Conservation (phyloP, 2,329 filamentous ascomycete species). For the Aspergillus floridensis region DNA sequence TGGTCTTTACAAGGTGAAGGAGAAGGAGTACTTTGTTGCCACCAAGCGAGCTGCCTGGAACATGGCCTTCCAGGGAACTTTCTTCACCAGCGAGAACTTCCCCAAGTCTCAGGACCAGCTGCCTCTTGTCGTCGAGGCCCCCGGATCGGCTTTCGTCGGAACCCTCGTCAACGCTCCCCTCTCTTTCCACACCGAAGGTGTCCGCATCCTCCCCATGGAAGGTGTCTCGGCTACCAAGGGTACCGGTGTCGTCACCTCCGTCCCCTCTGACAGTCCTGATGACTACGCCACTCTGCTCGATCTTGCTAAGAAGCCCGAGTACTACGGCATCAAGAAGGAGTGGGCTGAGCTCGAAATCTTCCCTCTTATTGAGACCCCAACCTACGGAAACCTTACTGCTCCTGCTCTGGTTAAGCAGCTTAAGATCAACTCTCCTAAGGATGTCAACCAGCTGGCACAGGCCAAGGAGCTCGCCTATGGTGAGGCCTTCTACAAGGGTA, state of each 20-base stretch:
- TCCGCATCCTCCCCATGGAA: slow-evolving; percentile 93
- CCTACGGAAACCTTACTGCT: slow-evolving; percentile 81
- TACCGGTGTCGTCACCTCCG: slow-evolving; percentile 92
- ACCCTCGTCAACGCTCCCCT: slow-evolving; percentile 88
- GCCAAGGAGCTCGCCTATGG: slow-evolving; percentile 97
- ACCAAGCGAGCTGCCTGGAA: slow-evolving; percentile 84
- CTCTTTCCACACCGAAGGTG: slow-evolving; percentile 76
- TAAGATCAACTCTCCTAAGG: slow-evolving; percentile 96
- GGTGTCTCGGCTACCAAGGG: slow-evolving; percentile 89
- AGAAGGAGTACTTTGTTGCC: slow-evolving; percentile 78
- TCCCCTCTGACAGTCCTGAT: slow-evolving; percentile 93
- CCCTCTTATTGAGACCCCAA: slow-evolving; percentile 85
- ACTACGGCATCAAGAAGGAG: slow-evolving; percentile 93
- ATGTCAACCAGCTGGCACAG: slow-evolving; percentile 82
- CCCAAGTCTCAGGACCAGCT: slow-evolving; percentile 65
- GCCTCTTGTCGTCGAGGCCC: slow-evolving; percentile 70
- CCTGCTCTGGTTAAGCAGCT: slow-evolving; percentile 82
- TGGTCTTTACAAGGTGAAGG: slow-evolving; percentile 76
- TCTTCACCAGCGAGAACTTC: slow-evolving; percentile 55
- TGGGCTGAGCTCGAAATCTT: slow-evolving; percentile 90
- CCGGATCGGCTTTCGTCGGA: slow-evolving; percentile 78
- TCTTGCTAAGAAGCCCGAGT: slow-evolving; percentile 90
- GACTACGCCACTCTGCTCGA: slow-evolving; percentile 89
- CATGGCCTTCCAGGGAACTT: slow-evolving; percentile 91
- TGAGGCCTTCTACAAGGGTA: slow-evolving; percentile 95